Base-by-base conservation (phyloP, 306 rosid genomes). In the Neltuma alba region DNA sequence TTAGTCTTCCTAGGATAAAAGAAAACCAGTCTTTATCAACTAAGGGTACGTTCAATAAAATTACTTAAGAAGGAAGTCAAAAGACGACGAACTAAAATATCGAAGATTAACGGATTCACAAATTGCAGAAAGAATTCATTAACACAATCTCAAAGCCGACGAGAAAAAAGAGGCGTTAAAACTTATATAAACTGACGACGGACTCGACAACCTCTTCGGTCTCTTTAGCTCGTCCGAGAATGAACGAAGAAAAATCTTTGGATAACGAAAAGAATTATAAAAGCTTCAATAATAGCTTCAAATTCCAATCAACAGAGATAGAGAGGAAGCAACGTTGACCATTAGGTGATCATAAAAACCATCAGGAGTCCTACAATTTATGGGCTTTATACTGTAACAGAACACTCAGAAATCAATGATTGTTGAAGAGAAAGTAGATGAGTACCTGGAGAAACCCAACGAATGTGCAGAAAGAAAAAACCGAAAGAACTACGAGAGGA, bases 381-480 rank as follows among this genome's bases (percentile, higher is more conserved):
- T 50, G 66, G 76, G 60, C 9, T 74, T 62, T 9, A 7, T 16
- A 34, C 2, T n/a, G 77, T 37, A 36, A 47, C 40, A 57, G 70
- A 88, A 75, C 44, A 66, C n/a, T 83, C 28, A 63, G 16, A 75
- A 82, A 75, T 82, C 30, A 23, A 82, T 64, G 69, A 60, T 70
- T 45, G 72, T 1, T 11, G 55, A 52, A 61, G 81, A 85, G 63
- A 54, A 74, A 74, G 21, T 41, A 74, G 70, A 37, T 55, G 47
- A 80, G 81, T 82, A 92, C 97, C 97, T 79, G 87, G 54, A 72
- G 80, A 62, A 67, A 45, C 38, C 71, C 61, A 34, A 47, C 9
- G 21, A 83, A 55, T 5, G 63, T 37, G 54, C 33, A 72, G 77
- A 72, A 76, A 77, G 57, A 72, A 72, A 77, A 47, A 48, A 48